Evolutionary conservation across 306 rosid genomes (phyloP).

Genomic region (Leucaena leucocephala): DNA sequence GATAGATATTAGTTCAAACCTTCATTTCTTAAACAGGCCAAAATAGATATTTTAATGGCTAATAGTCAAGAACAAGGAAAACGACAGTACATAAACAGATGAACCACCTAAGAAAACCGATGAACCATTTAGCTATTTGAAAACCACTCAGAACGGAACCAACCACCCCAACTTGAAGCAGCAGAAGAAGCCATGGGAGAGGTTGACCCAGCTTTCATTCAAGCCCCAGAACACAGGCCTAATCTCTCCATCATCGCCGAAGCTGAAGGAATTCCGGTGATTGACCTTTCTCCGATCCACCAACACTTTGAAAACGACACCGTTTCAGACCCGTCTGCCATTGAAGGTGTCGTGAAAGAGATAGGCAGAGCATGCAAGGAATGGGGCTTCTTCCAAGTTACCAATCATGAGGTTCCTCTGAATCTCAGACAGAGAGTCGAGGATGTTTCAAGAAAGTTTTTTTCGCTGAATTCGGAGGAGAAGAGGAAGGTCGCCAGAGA

Average conservation of each 20-base stretch:
- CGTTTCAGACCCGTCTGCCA: conserved; percentile 2
- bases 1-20: neutral
- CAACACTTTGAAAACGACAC: neutral
- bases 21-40: neutral
- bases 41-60: neutral
- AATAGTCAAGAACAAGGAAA: neutral
- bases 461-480: conserved; percentile 54
- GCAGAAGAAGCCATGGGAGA: conserved; percentile 10
- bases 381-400: conserved; percentile 42
- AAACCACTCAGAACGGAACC: neutral
- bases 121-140: neutral
- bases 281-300: neutral
- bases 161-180: neutral
- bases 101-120: neutral
- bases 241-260: neutral
- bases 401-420: conserved; percentile 68
- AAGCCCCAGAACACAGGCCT: conserved; percentile 22
- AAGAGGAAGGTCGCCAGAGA: conserved; percentile 49
- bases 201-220: conserved; percentile 14
- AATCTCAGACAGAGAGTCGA: conserved; percentile 43
- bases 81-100: neutral
- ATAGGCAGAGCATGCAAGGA: conserved; percentile 16
- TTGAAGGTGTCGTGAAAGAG: neutral
- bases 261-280: neutral
- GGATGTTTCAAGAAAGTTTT: conserved; percentile 53